Evolutionary conservation across 495 filamentous ascomycete genomes (phyloP).

Genomic region (Margaritispora aquatica): DNA sequence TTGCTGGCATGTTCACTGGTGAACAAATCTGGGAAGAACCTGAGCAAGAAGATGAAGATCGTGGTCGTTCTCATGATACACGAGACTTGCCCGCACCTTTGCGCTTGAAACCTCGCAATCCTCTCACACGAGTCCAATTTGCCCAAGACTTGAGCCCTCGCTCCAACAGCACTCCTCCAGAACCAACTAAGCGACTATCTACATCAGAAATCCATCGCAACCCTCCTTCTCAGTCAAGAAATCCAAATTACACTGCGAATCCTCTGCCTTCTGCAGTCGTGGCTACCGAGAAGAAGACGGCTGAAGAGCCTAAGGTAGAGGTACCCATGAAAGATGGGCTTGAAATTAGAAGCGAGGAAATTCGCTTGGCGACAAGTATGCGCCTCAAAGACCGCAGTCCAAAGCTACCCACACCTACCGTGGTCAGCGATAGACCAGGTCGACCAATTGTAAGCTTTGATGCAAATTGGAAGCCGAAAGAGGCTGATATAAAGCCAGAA

Average conservation of each 20-base stretch:
- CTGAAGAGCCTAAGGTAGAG: slow-evolving; percentile 7
- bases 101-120: slow-evolving; percentile 46
- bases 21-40: slow-evolving; percentile 91
- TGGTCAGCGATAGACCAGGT: slow-evolving; percentile 77
- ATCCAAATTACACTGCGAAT: slow-evolving; percentile 67
- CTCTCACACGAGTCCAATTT: slow-evolving; percentile 44
- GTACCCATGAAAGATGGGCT: slow-evolving; percentile 57
- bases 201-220: slow-evolving; percentile 72
- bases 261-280: slow-evolving; percentile 29
- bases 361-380: slow-evolving; percentile 87
- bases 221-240: slow-evolving; percentile 66
- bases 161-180: slow-evolving; percentile 38
- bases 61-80: slow-evolving; percentile 23
- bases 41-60: slow-evolving; percentile 30
- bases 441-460: slow-evolving; percentile 94
- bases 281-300: background rate
- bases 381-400: slow-evolving; percentile 75
- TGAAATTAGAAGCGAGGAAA: slow-evolving; percentile 81
- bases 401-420: slow-evolving; percentile 76
- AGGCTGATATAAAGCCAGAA: slow-evolving; percentile 48
- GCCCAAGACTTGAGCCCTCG: slow-evolving; percentile 32
- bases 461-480: slow-evolving; percentile 65
- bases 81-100: slow-evolving; percentile 46
- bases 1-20: slow-evolving; percentile 53
- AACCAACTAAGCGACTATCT: slow-evolving; percentile 48